Percentiles rank a stretch among this genome's conserved stretches.
Conservation (phyloP, 192 early-diverging fungal species). For the Coemansia sp. region DNA sequence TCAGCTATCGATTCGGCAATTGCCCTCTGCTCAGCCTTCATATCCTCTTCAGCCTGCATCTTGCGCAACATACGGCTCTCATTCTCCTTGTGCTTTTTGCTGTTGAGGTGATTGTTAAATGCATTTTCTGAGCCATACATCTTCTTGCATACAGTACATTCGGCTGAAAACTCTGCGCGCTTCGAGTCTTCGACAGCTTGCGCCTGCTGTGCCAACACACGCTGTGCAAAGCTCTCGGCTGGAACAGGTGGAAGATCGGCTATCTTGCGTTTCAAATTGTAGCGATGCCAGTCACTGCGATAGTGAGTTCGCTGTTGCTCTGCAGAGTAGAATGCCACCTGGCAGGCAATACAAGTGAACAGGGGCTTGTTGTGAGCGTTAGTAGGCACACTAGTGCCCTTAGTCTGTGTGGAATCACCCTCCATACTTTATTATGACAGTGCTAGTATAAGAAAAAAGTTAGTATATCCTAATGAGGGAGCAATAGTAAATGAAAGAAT, state of each 20-base stretch:
- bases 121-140: constrained; percentile 78
- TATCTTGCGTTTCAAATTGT: constrained; percentile 98
- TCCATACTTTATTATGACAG: constrained; percentile 4
- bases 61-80: constrained; percentile 54
- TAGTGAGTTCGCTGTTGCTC: constrained; percentile 93
- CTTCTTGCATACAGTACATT: constrained; percentile 61
- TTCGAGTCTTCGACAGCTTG: constrained; percentile 50
- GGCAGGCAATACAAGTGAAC: constrained; percentile 86
- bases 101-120: constrained; percentile 85
- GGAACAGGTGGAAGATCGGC: constrained; percentile 84
- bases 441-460: constrained; percentile 1
- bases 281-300: constrained; percentile 96
- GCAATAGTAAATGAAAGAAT: not conserved
- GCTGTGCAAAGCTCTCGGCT: constrained; percentile 77
- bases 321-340: constrained; percentile 87
- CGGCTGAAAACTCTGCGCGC: constrained; percentile 38
- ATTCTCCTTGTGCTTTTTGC: constrained; percentile 92
- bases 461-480: too few relatives aligned
- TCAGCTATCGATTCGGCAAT: constrained; percentile 44
- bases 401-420: not conserved
- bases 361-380: constrained; percentile 57
- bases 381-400: constrained; percentile 25
- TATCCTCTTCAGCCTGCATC: constrained; percentile 44
- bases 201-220: constrained; percentile 65
- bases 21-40: constrained; percentile 36